Evolutionary conservation across 441 rosid genomes (phyloP), one percentile per base, ranked within the genome.

Genomic region (Adansonia gregorii): DNA sequence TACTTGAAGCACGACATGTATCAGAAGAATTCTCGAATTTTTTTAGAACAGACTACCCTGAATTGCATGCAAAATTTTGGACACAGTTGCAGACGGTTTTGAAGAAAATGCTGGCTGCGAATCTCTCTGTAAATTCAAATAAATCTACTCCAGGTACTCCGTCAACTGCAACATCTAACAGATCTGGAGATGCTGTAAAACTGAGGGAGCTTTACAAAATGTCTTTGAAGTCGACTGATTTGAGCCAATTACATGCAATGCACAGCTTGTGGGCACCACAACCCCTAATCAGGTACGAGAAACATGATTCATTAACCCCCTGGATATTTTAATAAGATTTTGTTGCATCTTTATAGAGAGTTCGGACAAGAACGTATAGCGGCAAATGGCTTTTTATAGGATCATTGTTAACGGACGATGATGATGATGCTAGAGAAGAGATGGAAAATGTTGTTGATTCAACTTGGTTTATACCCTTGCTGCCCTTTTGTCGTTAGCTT

Each of bases 181-280:
- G 80, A 82, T 73, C 78, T 3, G 88, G 77, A 61, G 98, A 93
- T 58, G 66, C 78, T 1, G 84, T 70, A 70, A 93, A 92, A 82
- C 90, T 93, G 19, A 92, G 89, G 82, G 95, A 92, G 68, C 91
- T 93, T 2, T 95, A 95, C 78, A 92, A 85, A 78, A 85, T 87
- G 91, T 88, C 98, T 54, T 84, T 94, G 80, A 91, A 85, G 76
- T 89, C 89, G 15, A 79, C 83, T 19, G 83, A 86, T 63, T 77
- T 90, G 61, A 67, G 83, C 39, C 90, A 88, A 70, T 86, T 95
- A 79, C 81, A 85, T 66, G 81, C 82, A 39, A 90, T 93, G 91
- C 86, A 90, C 73, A 8, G 75, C 58, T 76, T 92, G 73, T 95
- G 98, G 98, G 80, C 86, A 82, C 88, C 97, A 20, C 76, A 78